A percentile compares a stretch with the other conserved stretches of the same genome.
Conservation (phyloP, 2,329 filamentous ascomycete species). For the Pseudogymnoascus sp. region DNA sequence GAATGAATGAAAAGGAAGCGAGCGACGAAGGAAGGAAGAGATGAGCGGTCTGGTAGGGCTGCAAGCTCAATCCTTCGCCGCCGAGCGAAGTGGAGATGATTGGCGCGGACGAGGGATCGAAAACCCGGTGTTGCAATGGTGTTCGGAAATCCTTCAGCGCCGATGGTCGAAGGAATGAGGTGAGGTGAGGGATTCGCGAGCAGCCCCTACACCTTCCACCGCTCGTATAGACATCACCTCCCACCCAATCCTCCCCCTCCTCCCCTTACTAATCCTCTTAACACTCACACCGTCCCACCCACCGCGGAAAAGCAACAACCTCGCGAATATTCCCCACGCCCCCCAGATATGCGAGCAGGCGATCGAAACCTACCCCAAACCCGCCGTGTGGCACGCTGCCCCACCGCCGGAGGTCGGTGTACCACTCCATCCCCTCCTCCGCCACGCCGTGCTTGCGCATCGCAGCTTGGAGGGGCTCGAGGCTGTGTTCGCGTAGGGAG, state of each 20-base stretch:
- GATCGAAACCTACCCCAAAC: slow-evolving; percentile 66
- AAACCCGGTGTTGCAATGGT: background rate
- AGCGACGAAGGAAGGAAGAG: background rate
- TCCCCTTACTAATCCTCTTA: slow-evolving; percentile 14
- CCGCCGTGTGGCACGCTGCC: slow-evolving; percentile 66
- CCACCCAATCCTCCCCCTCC: background rate
- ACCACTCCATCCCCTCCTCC: slow-evolving; percentile 55
- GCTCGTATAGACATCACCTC: background rate
- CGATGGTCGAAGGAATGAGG: background rate
- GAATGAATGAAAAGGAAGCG: background rate
- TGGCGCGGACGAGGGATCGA: background rate
- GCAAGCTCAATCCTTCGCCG: background rate
- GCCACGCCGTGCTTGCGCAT: slow-evolving; percentile 53
- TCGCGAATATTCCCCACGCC: slow-evolving; percentile 61
- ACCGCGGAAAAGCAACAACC: slow-evolving; percentile 61
- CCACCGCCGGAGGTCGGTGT: slow-evolving; percentile 61
- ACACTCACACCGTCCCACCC: slow-evolving; percentile 34
- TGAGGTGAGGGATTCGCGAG: background rate
- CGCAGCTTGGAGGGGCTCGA: slow-evolving; percentile 47
- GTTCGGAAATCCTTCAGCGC: background rate
- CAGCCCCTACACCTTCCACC: background rate
- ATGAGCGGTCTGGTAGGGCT: background rate
- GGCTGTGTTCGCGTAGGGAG: slow-evolving; percentile 61
- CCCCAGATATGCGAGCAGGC: slow-evolving; percentile 58
- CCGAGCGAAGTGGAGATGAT: background rate